Conservation (phyloP, 108 stramenopile species). For the Schizochytrium sp. region DNA sequence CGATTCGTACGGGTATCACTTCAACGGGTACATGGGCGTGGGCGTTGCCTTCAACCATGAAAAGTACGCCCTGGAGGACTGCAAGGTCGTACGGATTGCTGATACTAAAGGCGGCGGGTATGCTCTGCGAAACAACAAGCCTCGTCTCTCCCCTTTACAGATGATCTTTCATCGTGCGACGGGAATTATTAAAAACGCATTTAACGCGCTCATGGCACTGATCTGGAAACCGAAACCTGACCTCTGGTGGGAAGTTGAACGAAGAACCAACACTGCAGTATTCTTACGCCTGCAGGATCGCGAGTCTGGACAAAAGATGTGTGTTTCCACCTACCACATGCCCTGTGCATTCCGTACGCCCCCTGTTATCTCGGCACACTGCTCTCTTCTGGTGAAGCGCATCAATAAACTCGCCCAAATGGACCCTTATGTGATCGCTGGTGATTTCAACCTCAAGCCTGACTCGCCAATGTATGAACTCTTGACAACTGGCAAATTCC, state of each 20-base stretch:
- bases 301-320: conserved; percentile 71
- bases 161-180: neutral
- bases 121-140: neutral
- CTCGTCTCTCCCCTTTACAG: neutral
- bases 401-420: conserved; percentile 68
- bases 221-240: conserved; percentile 67
- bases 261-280: conserved; percentile 81
- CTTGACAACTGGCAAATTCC: conserved; percentile 84
- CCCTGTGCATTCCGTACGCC: conserved; percentile 92
- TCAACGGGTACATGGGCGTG: conserved; percentile 94
- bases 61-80: conserved; percentile 61
- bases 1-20: conserved; percentile 86
- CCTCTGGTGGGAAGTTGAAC: conserved; percentile 83
- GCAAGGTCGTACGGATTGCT: conserved; percentile 65
- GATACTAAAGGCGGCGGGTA: conserved; percentile 70
- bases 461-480: conserved; percentile 84
- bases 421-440: conserved; percentile 69
- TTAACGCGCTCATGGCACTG: conserved; percentile 35
- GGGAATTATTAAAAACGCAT: neutral
- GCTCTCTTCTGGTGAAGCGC: conserved; percentile 80
- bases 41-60: conserved; percentile 81
- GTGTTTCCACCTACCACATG: conserved; percentile 95
- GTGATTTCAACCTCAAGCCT: conserved; percentile 89
- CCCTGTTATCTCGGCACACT: conserved; percentile 85
- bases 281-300: conserved; percentile 78